Base-by-base conservation (phyloP, 2,329 filamentous ascomycete species). In the Fusarium sp. region DNA sequence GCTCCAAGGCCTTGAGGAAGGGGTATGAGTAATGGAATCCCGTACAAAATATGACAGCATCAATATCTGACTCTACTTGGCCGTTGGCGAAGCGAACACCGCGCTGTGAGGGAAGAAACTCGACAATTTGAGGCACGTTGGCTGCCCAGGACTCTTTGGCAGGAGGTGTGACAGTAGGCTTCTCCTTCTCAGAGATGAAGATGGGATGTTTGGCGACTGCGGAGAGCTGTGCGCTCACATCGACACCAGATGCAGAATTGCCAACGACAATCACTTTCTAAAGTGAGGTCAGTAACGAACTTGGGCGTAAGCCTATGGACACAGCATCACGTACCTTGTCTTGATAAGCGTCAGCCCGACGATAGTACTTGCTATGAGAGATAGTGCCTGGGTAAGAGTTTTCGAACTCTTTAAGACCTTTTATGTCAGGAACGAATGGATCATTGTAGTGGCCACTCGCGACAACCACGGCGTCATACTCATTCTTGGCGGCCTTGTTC, bases 21-120 rank as follows among this genome's bases (percentile, higher is more conserved):
- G 94, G 94, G 58, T 92, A 92, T 1, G 91, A 89, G 81, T 94
- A 97, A 65, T 95, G 88, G 76, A 96, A 97, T 0, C 94, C 94
- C 0, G 94, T 97, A 77, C 93, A 94, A 79, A 95, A 97, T 15
- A 97, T 77, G 11, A 97, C 82, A 0, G 88, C 86, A 74, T 97
- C 94, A 51, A 97, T 80, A 27, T 89, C 82, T 2, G 80, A 79
- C 76, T 94, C 92, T 8, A 91, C 75, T 0, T 83, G 83, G 1
- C 90, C 90, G 68, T 92, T 85, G 43, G 85, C 82, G 62, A 95
- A 93, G 37, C 86, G 83, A 0, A 94, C 59, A 84, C 78, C n/a
- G 81, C 82, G 27, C 82, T 85, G 66, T 83, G 82, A 73, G 0
- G 78, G 73, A 34, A 76, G 79, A 65, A 76, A 88, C 76, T 73